These are phyloP conservation scores for Oldenlandia corymbosa DNA, from an alignment of 257 asterid genomes.

Conservation along the genomic window DNA sequence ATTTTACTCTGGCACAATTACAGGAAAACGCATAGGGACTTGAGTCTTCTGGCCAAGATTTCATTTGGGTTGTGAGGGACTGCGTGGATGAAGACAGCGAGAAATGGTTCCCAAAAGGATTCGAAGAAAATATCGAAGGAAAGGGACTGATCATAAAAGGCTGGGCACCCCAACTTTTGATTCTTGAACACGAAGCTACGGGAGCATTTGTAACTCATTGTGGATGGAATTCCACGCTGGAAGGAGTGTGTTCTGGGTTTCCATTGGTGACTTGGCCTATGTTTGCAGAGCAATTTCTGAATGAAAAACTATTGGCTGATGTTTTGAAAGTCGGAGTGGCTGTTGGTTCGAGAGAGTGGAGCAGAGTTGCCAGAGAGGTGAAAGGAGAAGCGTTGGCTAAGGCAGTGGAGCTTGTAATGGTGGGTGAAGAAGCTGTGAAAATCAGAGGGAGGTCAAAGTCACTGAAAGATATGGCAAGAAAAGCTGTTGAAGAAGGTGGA, in stretches of 20 bases:
- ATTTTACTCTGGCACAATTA: conserved; percentile 40
- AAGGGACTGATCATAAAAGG: conserved; percentile 59
- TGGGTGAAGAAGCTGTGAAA: conserved; percentile 25
- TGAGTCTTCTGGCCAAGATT: conserved; percentile 47
- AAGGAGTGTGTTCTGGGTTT: conserved; percentile 40
- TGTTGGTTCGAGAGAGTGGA: conserved; percentile 33
- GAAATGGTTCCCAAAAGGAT: conserved; percentile 52
- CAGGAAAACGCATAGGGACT: conserved; percentile 61
- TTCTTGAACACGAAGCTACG: conserved; percentile 29
- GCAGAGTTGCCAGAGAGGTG: conserved; percentile 7
- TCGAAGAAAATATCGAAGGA: conserved; percentile 36
- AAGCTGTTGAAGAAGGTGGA: conserved; percentile 56
- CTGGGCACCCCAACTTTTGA: conserved; percentile 65
- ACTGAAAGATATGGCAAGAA: conserved; percentile 30
- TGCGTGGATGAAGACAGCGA: conserved; percentile 17
- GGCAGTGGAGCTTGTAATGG: conserved; percentile 30
- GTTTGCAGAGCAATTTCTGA: conserved; percentile 42
- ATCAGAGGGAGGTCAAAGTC: conserved; percentile 31
- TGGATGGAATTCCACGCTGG: conserved; percentile 51
- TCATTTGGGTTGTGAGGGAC: conserved; percentile 61
- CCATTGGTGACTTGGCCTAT: conserved; percentile 55
- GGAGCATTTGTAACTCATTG: conserved; percentile 52
- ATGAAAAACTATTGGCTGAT: conserved; percentile 38
- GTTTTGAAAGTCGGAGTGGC: conserved; percentile 34
- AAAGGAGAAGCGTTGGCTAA: conserved; percentile 23